Conservation (phyloP, 495 filamentous ascomycete species). For the Penicillium goetzii region DNA sequence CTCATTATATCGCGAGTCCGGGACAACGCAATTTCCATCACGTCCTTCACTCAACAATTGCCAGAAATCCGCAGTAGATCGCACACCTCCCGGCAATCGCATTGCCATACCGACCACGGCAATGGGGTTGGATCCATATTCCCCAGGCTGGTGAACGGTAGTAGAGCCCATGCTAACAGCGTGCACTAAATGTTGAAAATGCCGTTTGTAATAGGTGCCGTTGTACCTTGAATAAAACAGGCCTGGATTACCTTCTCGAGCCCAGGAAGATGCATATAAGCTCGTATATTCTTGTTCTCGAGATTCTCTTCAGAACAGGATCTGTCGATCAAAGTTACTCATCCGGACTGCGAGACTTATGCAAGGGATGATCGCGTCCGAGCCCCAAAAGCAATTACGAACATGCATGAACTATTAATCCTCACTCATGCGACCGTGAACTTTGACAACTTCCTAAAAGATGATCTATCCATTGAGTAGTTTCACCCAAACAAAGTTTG, state of each 20-base stretch:
- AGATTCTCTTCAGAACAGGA: not conserved
- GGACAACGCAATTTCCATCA: slow-evolving; percentile 38
- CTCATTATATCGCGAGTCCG: slow-evolving; percentile 37
- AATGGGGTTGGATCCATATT: slow-evolving; percentile 25
- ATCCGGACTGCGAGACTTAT: not conserved
- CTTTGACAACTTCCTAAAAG: not conserved
- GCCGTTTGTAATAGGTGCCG: not conserved
- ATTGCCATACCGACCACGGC: slow-evolving; percentile 53
- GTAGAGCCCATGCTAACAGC: not conserved
- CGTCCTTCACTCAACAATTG: slow-evolving; percentile 42
- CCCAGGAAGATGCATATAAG: too few species aligned
- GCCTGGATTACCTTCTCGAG: not conserved
- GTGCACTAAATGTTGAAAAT: not conserved
- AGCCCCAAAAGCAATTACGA: slow-evolving; percentile 2
- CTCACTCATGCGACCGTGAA: not conserved
- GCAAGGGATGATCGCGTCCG: not conserved
- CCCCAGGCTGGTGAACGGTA: not conserved
- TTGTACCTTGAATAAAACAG: not conserved
- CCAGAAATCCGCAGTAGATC: slow-evolving; percentile 39
- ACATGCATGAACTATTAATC: slow-evolving; percentile 5
- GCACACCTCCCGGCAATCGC: slow-evolving; percentile 49
- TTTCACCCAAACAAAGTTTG: not conserved
- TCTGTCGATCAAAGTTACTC: not conserved
- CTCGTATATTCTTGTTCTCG: not conserved
- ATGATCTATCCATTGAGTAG: not conserved